Evolutionary conservation across 345 rosid genomes (phyloP), one percentile per base, ranked within the genome.

Genomic region (Syzygium aqueum): DNA sequence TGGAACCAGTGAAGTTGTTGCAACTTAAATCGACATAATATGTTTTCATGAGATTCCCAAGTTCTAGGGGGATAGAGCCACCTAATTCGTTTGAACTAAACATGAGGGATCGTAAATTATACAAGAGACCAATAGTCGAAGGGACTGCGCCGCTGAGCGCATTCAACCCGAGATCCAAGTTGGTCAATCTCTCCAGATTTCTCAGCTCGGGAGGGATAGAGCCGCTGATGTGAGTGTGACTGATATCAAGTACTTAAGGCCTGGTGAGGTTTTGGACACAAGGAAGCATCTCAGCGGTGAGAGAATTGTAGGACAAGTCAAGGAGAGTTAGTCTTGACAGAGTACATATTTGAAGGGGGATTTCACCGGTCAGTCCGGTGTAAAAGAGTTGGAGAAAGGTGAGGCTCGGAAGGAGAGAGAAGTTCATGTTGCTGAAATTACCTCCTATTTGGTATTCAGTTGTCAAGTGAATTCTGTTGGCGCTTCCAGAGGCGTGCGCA

Each of bases 341-440:
- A 23, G n/a, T 27, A 23, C 63, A 4, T 57, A 57, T 9, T 23
- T 10, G 28, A 10, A 9, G n/a, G 28, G 63, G n/a, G 25, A 51
- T 51, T 14, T 51, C 53, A 0, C 53, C 2, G 19, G 53, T 5
- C 19, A 51, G 5, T 51, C 53, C 53, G 53, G 5, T 51, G 53
- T 51, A 13, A 51, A 14, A 51, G 53, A 51, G 16, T 14, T 14
- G 16, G 15, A 14, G 43, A 1, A 6, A 57, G 14, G 13, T 51
- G 19, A 90, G 84, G 85, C 88, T 85, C 6, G 86, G 88, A 11
- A 90, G 54, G 85, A 77, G 87, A 57, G 92, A 87, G 53, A 88
- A 85, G 11, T 23, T 23, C 63, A 57, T 23, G 63, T 11, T 9
- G 63, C 63, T 23, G 5, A 57, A 57, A 57, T 57, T 8, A 23